Evolutionary conservation across 2,329 filamentous ascomycete species (phyloP), one percentile per base, ranked within the genome.

Genomic region (Teratosphaeria viscida): DNA sequence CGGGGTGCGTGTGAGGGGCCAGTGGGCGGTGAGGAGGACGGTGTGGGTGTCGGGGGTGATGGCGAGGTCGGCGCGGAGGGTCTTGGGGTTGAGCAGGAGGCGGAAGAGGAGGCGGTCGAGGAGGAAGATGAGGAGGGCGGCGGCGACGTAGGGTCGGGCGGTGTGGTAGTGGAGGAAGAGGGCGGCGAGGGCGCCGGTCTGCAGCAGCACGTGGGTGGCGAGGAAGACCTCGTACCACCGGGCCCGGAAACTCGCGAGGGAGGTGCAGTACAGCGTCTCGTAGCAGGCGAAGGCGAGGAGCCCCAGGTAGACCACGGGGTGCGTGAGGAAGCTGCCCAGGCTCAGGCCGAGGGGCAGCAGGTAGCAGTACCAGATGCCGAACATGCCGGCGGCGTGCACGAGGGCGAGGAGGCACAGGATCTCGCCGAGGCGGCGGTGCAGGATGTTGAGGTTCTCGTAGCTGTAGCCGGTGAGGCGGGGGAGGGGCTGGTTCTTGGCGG

Each of bases 401-500:
- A 82, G 64, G 1, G 82, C 83, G 47, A 81, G 75, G n/a, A 85
- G 71, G 67, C 83, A 86, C 71, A 86, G 77, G 32, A 82, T 69
- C 68, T 86, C 84, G 27, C 85, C 84, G 1, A 86, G 76, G 4
- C 84, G 78, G 39, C 85, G 81, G 68, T 88, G 85, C 59, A 87
- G 79, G 54, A 87, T 81, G 67, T 87, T 86, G 52, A 87, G 74
- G 5, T 81, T 79, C 70, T 87, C 85, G 66, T 88, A 88, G 0
- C 84, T 86, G 62, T 81, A 79, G 3, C 85, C 84, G 0, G 84
- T 86, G 19, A 88, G 73, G 1, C 77, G 65, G 60, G 81, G 81
- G 37, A 87, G 67, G 0, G 85, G 85, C 62, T 86, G 84, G 61
- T 84, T 87, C 70, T 88, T 88, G 35, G 85, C 85, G 1, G 82